A percentile compares a stretch with the other conserved stretches of the same genome.
phyloP scores from a whole-genome alignment of 208 protist species.

The Vickermania ingenoplastis region DNA sequence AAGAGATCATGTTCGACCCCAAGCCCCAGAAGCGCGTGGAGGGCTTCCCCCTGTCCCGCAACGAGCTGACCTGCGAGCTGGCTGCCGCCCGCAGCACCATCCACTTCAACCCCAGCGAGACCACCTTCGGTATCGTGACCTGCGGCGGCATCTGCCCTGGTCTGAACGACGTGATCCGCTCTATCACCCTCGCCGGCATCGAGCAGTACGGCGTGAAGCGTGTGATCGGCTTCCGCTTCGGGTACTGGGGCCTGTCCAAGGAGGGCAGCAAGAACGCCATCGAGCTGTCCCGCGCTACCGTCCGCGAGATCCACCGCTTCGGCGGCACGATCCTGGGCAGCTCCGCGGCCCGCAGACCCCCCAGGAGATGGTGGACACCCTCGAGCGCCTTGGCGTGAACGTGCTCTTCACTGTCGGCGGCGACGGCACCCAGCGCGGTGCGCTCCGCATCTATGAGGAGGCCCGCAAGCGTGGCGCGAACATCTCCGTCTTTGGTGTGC shows the following conservation, averaged over 20 bases:
- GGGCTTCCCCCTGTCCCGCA: constrained; percentile 53
- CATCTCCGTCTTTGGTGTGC: constrained; percentile 90
- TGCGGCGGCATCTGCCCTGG: constrained; percentile 95
- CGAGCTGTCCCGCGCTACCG: constrained; percentile 63
- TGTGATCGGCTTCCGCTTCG: constrained; percentile 88
- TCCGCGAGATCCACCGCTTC: constrained; percentile 86
- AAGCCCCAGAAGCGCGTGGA: constrained; percentile 43
- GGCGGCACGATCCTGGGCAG: constrained; percentile 91
- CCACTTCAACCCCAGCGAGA: constrained; percentile 85
- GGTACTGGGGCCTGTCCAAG: constrained; percentile 89
- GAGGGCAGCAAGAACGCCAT: constrained; percentile 81
- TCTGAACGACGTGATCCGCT: constrained; percentile 93
- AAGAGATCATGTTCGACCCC: constrained; percentile 87
- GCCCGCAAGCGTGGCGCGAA: constrained; percentile 62
- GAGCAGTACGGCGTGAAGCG: constrained; percentile 83
- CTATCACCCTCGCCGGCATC: constrained; percentile 70
- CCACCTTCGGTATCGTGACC: constrained; percentile 88
- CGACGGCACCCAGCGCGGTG: constrained; percentile 91
- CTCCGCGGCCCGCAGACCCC: constrained; percentile 84
- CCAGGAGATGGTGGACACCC: constrained; percentile 88
- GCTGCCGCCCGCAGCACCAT: constrained; percentile 72
- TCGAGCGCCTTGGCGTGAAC: constrained; percentile 77
- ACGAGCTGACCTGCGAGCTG: constrained; percentile 59
- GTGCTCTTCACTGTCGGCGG: constrained; percentile 92
- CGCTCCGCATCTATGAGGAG: constrained; percentile 72